Base-by-base conservation (phyloP, 1,139 yeast genomes). In the Candida neerlandica region DNA sequence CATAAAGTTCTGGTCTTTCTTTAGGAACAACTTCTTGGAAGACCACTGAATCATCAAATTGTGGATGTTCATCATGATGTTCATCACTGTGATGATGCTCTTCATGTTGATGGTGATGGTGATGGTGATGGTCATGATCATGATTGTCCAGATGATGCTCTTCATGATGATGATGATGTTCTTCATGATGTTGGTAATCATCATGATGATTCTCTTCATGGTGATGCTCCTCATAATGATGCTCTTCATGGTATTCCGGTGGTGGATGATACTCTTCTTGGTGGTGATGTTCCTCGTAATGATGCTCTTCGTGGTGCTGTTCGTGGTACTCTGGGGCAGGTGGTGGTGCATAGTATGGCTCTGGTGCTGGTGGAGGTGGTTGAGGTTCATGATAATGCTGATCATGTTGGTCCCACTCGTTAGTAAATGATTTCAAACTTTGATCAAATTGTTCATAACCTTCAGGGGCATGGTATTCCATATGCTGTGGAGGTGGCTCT, bases 401-500 rank as follows among this genome's bases (percentile, higher is more conserved):
- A 5, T 29, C 29, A 26, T 46, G 43, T 43, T 56, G 53, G 41
- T 60, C 59, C 64, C 64, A 61, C 19, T 42, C 46, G 41, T 57
- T 60, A 9, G 43, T 32, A 44, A 55, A 56, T n/a, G 50, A 42
- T 27, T 45, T 50, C 46, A 55, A 47, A 27, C 50, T 49, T 32
- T 54, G 49, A 15, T 47, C 52, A 34, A 55, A 51, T 6, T 27
- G 30, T 16, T 43, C 45, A 12, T 35, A 27, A 15, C 43, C 27
- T 11, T 41, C 43, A 35, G 21, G 30, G 9, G 39, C 30, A 4
- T 21, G 16, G 7, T 38, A 26, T 41, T 48, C 47, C 5, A 41
- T 49, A 33, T 45, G 45, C 35, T 55, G 55, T 38, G 72, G 68
- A 35, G 80, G 80, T n/a, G 73, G 63, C 48, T 65, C 70, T 15